These are phyloP conservation scores for Thyridium curvatum DNA, from an alignment of 2,329 filamentous ascomycete species.

Conservation along the genomic window DNA sequence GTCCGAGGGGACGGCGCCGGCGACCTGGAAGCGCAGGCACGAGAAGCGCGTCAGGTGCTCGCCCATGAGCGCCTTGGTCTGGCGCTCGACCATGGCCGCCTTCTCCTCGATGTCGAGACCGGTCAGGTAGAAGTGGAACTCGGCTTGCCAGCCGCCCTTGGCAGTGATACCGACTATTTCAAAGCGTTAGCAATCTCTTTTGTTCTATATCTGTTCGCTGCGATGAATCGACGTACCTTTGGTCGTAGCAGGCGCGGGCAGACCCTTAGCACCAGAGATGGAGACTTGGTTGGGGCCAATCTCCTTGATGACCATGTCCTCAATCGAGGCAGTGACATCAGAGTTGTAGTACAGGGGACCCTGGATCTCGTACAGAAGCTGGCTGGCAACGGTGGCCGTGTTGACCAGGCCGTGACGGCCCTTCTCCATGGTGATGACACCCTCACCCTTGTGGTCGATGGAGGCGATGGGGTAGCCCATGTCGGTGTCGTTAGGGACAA, in stretches of 20 bases:
- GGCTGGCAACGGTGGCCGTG: slow-evolving; percentile 14
- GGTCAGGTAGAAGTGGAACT: slow-evolving; percentile 7
- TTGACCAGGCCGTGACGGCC: slow-evolving; percentile 29
- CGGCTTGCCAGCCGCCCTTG: slow-evolving; percentile 16
- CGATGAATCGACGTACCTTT: slow-evolving; percentile 11
- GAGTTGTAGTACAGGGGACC: slow-evolving; percentile 28
- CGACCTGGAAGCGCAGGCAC: slow-evolving; percentile 6
- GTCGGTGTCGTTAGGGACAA: slow-evolving; percentile 20
- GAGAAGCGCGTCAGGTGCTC: slow-evolving; percentile 8
- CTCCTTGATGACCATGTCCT: slow-evolving; percentile 36
- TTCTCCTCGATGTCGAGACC: slow-evolving; percentile 3
- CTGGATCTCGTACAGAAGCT: slow-evolving; percentile 39
- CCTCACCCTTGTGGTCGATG: slow-evolving; percentile 32
- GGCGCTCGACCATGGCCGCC: slow-evolving; percentile 34
- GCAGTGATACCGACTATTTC: slow-evolving; percentile 14
- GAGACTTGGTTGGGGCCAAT: slow-evolving; percentile 20
- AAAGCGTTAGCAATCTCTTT: neutral
- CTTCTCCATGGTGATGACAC: slow-evolving; percentile 35
- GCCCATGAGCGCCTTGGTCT: slow-evolving; percentile 22
- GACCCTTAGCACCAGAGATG: slow-evolving; percentile 24
- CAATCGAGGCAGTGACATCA: slow-evolving; percentile 22
- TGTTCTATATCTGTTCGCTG: too few species aligned
- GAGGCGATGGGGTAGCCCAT: slow-evolving; percentile 37
- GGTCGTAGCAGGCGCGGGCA: slow-evolving; percentile 22
- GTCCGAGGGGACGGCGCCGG: slow-evolving; percentile 4